Percentiles rank a stretch among this genome's conserved stretches.
Conservation (phyloP, 768 basidiomycete genomes). For the Phlebiopsis flavidoalba region DNA sequence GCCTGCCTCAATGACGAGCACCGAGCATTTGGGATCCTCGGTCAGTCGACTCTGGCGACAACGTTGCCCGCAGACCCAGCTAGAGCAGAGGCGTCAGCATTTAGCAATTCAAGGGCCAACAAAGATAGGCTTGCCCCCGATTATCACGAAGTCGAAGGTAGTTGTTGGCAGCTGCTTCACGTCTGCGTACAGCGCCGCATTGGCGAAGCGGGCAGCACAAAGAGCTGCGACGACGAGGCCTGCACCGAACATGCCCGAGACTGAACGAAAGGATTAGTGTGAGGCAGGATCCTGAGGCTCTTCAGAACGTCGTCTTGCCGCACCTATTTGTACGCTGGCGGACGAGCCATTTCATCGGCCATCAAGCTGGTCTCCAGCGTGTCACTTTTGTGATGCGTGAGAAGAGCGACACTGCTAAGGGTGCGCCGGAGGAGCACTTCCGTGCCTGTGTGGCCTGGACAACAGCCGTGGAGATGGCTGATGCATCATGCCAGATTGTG, state of each 20-base stretch:
- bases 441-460: neutral
- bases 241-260: neutral
- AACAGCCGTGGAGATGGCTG: neutral
- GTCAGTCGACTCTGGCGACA: slow-evolving; percentile 9
- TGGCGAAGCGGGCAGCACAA: neutral
- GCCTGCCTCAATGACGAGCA: slow-evolving; percentile 14
- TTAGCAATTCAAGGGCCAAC: neutral
- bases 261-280: neutral
- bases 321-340: neutral
- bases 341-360: neutral
- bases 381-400: neutral
- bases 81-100: neutral
- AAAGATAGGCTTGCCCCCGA: slow-evolving; percentile 8
- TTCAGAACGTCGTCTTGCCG: neutral
- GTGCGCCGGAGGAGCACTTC: slow-evolving; percentile 14
- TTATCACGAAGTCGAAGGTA: slow-evolving; percentile 14
- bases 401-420: neutral
- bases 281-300: neutral
- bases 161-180: slow-evolving; percentile 1
- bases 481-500: neutral
- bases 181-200: neutral
- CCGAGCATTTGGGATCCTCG: slow-evolving; percentile 4
- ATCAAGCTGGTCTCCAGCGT: neutral
- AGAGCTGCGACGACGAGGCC: neutral
- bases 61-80: slow-evolving; percentile 13